Base-by-base conservation (phyloP, 2,329 filamentous ascomycete species). In the Epichloe typhina region DNA sequence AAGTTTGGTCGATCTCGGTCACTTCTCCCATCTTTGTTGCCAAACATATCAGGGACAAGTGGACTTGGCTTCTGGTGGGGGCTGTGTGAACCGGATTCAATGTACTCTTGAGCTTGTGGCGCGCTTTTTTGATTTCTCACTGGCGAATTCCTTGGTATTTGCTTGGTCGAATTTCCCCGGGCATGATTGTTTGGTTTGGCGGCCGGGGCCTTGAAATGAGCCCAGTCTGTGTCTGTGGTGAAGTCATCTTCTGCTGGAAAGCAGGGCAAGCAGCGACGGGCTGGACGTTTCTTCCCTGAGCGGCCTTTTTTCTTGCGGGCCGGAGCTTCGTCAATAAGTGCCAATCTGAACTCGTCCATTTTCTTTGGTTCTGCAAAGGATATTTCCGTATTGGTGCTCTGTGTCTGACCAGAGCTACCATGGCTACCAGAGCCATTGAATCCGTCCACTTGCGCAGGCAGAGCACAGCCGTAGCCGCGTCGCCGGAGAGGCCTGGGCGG, bases 331-430 rank as follows among this genome's bases (percentile, higher is more conserved):
- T 67, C 63, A 35, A 66, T 61, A 35, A 68, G 58, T 6, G 64
- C 61, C 47, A 61, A 59, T 50, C 63, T 64, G 61, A 64, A 65
- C 31, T 66, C 62, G 47, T 64, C 60, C 55, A 63, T 61, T 35
- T 58, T 57, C 31, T 59, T 56, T 3, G 60, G 54, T 1, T 55
- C 49, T 21, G 61, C 59, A 49, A 68, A 68, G 0, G 63, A 61
- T 49, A 66, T 62, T 47, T 64, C 62, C 15, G 62, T 63, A 31
- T 58, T 58, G 6, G 59, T 59, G 51, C 56, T 64, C 21, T 55
- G 54, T 35, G 55, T 57, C 6, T 55, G 56, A 33, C 51, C 54
- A 5, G 49, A 49, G 11, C 57, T 44, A 33, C 51, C 54, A 5
- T 47, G 47, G 11, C 57, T 44, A 19, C 40, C 39, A 23, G 39